These are phyloP conservation scores for Diutina pseudorugosa DNA, from an alignment of 1,139 yeast genomes.

Conservation along the genomic window DNA sequence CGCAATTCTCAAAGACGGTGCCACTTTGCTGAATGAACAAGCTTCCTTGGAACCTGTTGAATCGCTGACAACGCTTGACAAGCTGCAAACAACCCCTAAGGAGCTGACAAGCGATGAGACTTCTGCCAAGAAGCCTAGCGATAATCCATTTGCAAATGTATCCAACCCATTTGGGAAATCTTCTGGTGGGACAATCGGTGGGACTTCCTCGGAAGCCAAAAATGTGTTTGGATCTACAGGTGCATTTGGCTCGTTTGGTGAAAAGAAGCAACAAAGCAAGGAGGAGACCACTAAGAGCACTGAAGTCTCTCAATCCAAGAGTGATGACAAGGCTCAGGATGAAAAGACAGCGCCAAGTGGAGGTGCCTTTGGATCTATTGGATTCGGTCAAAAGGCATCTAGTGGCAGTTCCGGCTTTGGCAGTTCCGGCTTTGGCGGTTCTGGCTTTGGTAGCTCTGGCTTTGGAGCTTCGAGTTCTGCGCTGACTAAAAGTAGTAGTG, in stretches of 20 bases:
- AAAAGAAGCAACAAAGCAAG: not conserved
- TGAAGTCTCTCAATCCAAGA: not conserved
- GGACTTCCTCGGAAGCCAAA: not conserved
- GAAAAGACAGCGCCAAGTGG: not conserved
- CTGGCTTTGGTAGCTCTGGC: conserved; percentile 6
- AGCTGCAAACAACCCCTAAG: not conserved
- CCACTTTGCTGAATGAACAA: not conserved
- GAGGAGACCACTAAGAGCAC: not conserved
- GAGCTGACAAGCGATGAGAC: not conserved
- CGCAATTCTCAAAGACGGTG: not conserved
- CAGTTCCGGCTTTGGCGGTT: not conserved
- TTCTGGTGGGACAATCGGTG: not conserved
- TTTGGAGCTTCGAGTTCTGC: conserved; percentile 6
- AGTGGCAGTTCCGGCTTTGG: not conserved
- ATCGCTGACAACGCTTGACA: not conserved
- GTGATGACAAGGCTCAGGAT: not conserved
- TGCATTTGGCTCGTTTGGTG: not conserved
- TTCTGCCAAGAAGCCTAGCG: not conserved
- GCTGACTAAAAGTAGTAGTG: not conserved
- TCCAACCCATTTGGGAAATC: no score
- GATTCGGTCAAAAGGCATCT: no score
- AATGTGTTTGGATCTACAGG: not conserved
- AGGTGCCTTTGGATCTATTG: not conserved
- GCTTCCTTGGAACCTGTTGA: not conserved
- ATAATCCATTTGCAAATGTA: not conserved